Evolutionary conservation across 176 grass and related monocot genomes (phyloP), one percentile per base, ranked within the genome.

Genomic region (Panicum miliaceum): DNA sequence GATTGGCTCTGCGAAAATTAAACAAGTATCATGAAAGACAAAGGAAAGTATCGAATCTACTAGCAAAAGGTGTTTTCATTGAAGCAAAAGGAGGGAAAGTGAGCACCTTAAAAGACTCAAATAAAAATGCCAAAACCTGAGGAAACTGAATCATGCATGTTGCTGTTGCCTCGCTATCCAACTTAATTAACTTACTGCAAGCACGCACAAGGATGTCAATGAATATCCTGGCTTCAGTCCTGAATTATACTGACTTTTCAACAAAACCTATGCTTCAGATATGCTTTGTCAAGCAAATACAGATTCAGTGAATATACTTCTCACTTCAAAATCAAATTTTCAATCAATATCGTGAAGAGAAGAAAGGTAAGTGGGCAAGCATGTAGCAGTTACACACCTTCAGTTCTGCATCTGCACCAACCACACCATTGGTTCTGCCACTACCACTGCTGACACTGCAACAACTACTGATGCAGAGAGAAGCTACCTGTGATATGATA

Each of bases 81-180:
- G 18, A 68, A 29, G 73, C 13, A 4, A 71, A 71, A 48, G 52
- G 25, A 76, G 51, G 9, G 22, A 58, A 70, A 47, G 67, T n/a
- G 16, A 22, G 58, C 37, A 48, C 56, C 54, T 73, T 41, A 69
- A 86, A 75, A 46, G 69, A 23, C 68, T 46, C 11, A 36, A n/a
- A n/a, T n/a, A n/a, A 64, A 66, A 68, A 59, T 12, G 32, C 57
- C 67, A 5, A 81, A 53, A 86, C 73, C 59, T 51, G 68, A 71
- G 68, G 65, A 72, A 66, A 75, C 78, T 75, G 59, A 57, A 87
- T 81, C 70, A 43, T 57, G 68, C n/a, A n/a, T n/a, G n/a, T n/a
- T n/a, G n/a, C n/a, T 62, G 2, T 41, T 67, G 45, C 46, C 26
- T 81, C 48, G 59, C 77, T 48, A 75, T 56, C 84, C 5, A 19